A percentile compares a stretch with the other conserved stretches of the same genome.
Evolutionary conservation across 352 stramenopile species (phyloP).

Genomic region (Nothophytophthora sp.): DNA sequence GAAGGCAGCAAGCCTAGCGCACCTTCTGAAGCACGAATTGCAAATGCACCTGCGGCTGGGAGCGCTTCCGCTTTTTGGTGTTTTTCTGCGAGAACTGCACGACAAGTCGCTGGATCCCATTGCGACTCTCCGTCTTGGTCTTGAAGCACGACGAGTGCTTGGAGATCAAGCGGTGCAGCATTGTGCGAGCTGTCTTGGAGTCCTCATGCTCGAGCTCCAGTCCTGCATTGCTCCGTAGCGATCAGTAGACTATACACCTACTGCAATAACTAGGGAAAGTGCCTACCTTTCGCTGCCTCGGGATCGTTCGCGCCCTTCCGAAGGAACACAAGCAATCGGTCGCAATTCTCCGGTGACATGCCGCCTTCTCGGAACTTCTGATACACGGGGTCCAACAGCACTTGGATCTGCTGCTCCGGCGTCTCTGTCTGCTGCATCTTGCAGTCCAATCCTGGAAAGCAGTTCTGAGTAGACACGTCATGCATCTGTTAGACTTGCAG

Average conservation of each 20-base stretch:
- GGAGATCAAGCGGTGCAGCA: slow-evolving; percentile 65
- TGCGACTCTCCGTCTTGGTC: slow-evolving; percentile 59
- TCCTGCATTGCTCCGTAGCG: slow-evolving; percentile 26
- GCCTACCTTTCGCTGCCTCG: slow-evolving; percentile 33
- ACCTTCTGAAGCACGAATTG: slow-evolving; percentile 78
- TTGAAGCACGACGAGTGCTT: slow-evolving; percentile 57
- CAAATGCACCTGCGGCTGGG: slow-evolving; percentile 46
- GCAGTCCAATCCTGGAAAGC: slow-evolving; percentile 70
- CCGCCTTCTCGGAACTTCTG: slow-evolving; percentile 62
- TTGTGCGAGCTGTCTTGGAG: slow-evolving; percentile 60
- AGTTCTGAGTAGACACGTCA: slow-evolving; percentile 40
- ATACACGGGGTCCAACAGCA: slow-evolving; percentile 69
- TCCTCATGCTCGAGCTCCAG: slow-evolving; percentile 61
- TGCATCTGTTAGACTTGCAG: too few relatives aligned
- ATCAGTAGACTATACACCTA: background rate
- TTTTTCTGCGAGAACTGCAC: slow-evolving; percentile 64
- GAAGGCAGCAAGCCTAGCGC: background rate
- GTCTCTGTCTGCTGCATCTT: slow-evolving; percentile 33
- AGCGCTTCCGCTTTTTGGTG: slow-evolving; percentile 75
- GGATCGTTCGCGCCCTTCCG: slow-evolving; percentile 48
- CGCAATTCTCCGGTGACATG: slow-evolving; percentile 49
- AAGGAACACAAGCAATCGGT: slow-evolving; percentile 53
- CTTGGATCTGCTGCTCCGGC: slow-evolving; percentile 37
- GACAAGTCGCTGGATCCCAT: slow-evolving; percentile 46
- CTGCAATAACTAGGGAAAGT: background rate